A percentile compares a stretch with the other conserved stretches of the same genome.
These are phyloP conservation scores for Lecanosticta acicola DNA, from an alignment of 2,329 filamentous ascomycete genomes.

Conservation along the genomic window DNA sequence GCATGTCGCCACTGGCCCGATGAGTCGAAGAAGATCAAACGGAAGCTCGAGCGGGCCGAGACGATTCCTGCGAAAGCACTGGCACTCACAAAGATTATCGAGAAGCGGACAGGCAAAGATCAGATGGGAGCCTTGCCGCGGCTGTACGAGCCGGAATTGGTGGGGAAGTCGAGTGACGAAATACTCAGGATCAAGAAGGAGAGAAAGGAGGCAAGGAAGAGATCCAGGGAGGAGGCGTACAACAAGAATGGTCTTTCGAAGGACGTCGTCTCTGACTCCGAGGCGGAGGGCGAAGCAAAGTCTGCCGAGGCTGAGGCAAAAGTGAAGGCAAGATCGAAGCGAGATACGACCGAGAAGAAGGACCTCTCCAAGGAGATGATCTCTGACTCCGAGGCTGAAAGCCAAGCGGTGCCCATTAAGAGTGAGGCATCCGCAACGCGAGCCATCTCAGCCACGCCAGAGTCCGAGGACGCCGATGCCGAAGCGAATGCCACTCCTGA, in stretches of 20 bases:
- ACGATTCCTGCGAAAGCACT: slow-evolving; percentile 17
- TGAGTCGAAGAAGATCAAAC: slow-evolving; percentile 13
- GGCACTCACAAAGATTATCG: slow-evolving; percentile 15
- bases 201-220: slow-evolving; percentile 8
- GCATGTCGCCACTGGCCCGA: slow-evolving; percentile 23
- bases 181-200: slow-evolving; percentile 12
- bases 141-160: slow-evolving; percentile 13
- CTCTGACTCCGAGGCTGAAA: slow-evolving; percentile 12
- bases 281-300: slow-evolving; percentile 6
- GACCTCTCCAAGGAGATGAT: neutral
- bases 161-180: slow-evolving; percentile 18
- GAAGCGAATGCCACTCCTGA: neutral
- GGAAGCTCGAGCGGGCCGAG: slow-evolving; percentile 14
- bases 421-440: neutral
- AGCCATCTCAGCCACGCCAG: neutral
- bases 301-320: neutral
- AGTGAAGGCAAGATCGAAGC: neutral
- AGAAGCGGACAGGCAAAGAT: slow-evolving; percentile 9
- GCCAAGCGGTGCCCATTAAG: neutral
- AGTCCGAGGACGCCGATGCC: neutral
- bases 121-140: slow-evolving; percentile 12
- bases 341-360: neutral
- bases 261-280: slow-evolving; percentile 5
- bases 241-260: neutral
- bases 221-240: too few relatives aligned